Evolutionary conservation across 176 grass and related monocot genomes (phyloP).

Genomic region (Aegilops tauschii): DNA sequence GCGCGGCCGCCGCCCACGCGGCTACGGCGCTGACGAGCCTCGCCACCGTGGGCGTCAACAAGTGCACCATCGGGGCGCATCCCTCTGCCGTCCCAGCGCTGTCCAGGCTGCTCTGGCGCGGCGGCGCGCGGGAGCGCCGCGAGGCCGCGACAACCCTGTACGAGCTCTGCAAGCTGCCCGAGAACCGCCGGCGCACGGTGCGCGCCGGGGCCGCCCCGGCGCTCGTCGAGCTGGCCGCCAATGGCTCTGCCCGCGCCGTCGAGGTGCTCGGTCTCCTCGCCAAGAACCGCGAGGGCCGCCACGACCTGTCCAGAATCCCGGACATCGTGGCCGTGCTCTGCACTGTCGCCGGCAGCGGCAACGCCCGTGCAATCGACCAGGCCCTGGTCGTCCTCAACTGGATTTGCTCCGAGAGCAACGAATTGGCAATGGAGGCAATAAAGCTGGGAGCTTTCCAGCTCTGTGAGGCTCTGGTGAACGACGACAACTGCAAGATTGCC

Average conservation of each 20-base stretch:
- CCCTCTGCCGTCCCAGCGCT: slow-evolving; percentile 53
- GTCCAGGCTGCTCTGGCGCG: slow-evolving; percentile 42
- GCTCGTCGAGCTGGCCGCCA: slow-evolving; percentile 59
- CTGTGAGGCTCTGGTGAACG: slow-evolving; percentile 51
- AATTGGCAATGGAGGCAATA: slow-evolving; percentile 52
- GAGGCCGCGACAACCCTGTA: slow-evolving; percentile 81
- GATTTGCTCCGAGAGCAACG: slow-evolving; percentile 61
- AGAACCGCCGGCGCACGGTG: slow-evolving; percentile 66
- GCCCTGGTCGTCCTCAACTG: slow-evolving; percentile 67
- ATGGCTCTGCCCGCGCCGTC: slow-evolving; percentile 76
- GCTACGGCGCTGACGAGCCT: slow-evolving; percentile 84
- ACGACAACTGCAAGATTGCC: slow-evolving; percentile 74
- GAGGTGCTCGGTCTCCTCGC: slow-evolving; percentile 74
- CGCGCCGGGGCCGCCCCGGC: slow-evolving; percentile 45
- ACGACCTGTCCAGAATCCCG: slow-evolving; percentile 57
- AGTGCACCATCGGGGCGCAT: slow-evolving; percentile 89
- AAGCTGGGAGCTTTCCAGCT: slow-evolving; percentile 70
- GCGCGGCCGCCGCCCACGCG: slow-evolving; percentile 50
- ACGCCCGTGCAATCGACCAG: slow-evolving; percentile 67
- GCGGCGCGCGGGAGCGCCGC: slow-evolving; percentile 58
- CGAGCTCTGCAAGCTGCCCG: slow-evolving; percentile 93
- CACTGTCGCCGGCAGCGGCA: slow-evolving; percentile 42
- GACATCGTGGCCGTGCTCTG: slow-evolving; percentile 52
- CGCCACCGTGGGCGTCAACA: slow-evolving; percentile 91
- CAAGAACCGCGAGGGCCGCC: slow-evolving; percentile 70